Evolutionary conservation across 2,329 filamentous ascomycete genomes (phyloP).

Genomic region (Fusarium robinianum): DNA sequence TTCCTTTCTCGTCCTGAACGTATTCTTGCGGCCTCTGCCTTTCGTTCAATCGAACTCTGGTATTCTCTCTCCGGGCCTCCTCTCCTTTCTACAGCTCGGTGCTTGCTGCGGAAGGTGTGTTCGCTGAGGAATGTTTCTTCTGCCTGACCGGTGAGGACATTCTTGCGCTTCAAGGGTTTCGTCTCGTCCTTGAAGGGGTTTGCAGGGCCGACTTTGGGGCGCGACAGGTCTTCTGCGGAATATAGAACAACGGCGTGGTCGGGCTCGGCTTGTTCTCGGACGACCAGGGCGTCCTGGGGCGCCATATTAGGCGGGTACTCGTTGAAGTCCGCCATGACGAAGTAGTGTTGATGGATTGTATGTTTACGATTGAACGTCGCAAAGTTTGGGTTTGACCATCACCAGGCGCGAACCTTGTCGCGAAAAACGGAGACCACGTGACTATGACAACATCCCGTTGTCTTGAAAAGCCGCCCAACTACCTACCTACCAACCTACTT

Average conservation of each 20-base stretch:
- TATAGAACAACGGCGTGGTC: slow-evolving; percentile 67
- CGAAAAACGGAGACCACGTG: slow-evolving; percentile 26
- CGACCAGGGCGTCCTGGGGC: slow-evolving; percentile 65
- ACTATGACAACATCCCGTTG: slow-evolving; percentile 20
- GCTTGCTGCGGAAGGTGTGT: slow-evolving; percentile 84
- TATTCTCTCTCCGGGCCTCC: slow-evolving; percentile 62
- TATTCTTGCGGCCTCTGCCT: slow-evolving; percentile 71
- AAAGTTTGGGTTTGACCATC: slow-evolving; percentile 8
- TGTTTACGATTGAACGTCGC: slow-evolving; percentile 14
- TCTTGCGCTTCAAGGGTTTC: slow-evolving; percentile 72
- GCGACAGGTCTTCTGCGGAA: slow-evolving; percentile 73
- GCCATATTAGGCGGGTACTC: slow-evolving; percentile 70
- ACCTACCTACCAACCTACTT: too few relatives aligned
- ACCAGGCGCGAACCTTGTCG: slow-evolving; percentile 15
- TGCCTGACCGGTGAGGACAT: slow-evolving; percentile 82
- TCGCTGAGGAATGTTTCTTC: slow-evolving; percentile 90
- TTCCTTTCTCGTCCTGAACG: slow-evolving; percentile 81
- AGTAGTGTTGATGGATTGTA: neutral
- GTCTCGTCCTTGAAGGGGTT: slow-evolving; percentile 75
- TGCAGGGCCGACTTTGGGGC: slow-evolving; percentile 67
- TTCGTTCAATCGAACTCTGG: slow-evolving; percentile 60
- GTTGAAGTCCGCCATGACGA: slow-evolving; percentile 62
- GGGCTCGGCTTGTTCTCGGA: slow-evolving; percentile 57
- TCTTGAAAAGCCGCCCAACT: too few relatives aligned
- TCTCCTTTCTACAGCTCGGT: slow-evolving; percentile 77